Evolutionary conservation across 192 early-diverging fungal species (phyloP).

Genomic region (Coemansia nantahalensis): DNA sequence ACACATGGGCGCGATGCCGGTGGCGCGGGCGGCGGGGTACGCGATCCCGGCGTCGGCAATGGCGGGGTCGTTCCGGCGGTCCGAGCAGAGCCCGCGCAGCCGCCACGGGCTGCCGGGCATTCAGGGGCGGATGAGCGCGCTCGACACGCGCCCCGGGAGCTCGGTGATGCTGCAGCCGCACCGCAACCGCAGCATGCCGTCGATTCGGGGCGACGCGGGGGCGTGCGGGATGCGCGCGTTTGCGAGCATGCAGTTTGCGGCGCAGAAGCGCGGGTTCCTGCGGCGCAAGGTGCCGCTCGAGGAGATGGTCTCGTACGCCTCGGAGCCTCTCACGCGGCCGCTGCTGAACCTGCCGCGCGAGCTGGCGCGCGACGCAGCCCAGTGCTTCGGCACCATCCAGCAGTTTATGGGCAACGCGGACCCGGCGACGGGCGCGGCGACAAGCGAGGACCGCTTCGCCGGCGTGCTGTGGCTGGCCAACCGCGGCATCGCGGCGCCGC

Average conservation of each 20-base stretch:
- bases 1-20: background rate
- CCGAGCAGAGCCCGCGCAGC: conserved; percentile 28
- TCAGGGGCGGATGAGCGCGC: conserved; percentile 22
- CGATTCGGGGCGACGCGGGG: conserved; percentile 59
- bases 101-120: conserved; percentile 15
- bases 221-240: conserved; percentile 64
- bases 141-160: conserved; percentile 2
- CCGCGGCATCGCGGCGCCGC: conserved; percentile 68
- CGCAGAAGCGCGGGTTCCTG: conserved; percentile 83
- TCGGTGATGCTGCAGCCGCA: conserved; percentile 44
- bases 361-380: conserved; percentile 82
- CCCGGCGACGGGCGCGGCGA: conserved; percentile 13
- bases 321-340: conserved; percentile 73
- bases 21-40: conserved; percentile 21
- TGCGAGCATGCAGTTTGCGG: conserved; percentile 88
- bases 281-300: conserved; percentile 82
- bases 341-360: conserved; percentile 80
- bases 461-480: conserved; percentile 79
- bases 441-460: conserved; percentile 42
- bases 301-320: conserved; percentile 69
- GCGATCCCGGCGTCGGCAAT: conserved; percentile 35
- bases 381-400: conserved; percentile 83
- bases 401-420: conserved; percentile 74
- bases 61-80: conserved; percentile 28
- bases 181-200: conserved; percentile 68